Conservation (phyloP, 257 asterid species). For the Paraleonurus japonicus region DNA sequence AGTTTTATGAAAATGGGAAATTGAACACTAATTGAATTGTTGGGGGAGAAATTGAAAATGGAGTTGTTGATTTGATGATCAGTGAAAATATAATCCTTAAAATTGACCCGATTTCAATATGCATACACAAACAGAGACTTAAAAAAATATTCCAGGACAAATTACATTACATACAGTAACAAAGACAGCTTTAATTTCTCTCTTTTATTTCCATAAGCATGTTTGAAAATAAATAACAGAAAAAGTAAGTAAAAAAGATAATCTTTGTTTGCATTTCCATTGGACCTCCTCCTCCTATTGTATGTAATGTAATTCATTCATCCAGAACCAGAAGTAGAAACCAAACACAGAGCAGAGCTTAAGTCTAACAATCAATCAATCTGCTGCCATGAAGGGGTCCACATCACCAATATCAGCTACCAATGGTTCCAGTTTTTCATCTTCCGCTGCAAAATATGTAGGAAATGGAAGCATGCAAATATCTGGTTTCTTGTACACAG, state of each 20-base stretch:
- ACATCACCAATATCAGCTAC: slow-evolving; percentile 73
- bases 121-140: not conserved
- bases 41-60: too few relatives aligned
- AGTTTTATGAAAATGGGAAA: too few relatives aligned
- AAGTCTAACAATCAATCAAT: too few relatives aligned
- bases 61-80: not conserved
- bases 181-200: not conserved
- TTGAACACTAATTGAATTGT: too few relatives aligned
- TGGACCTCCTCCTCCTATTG: too few relatives aligned
- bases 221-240: not conserved
- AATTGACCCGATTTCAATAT: too few relatives aligned
- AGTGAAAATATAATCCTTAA: not conserved
- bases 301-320: too few relatives aligned
- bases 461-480: slow-evolving; percentile 74
- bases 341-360: too few relatives aligned
- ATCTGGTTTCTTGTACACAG: slow-evolving; percentile 75
- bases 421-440: slow-evolving; percentile 62
- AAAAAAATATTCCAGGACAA: not conserved
- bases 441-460: slow-evolving; percentile 70
- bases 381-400: slow-evolving; percentile 94
- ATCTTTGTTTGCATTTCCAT: too few relatives aligned
- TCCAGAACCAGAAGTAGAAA: too few relatives aligned
- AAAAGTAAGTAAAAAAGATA: too few relatives aligned
- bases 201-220: not conserved
- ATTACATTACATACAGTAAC: not conserved